Evolutionary conservation across 176 grass and related monocot genomes (phyloP).

Genomic region (Bromus sterilis): DNA sequence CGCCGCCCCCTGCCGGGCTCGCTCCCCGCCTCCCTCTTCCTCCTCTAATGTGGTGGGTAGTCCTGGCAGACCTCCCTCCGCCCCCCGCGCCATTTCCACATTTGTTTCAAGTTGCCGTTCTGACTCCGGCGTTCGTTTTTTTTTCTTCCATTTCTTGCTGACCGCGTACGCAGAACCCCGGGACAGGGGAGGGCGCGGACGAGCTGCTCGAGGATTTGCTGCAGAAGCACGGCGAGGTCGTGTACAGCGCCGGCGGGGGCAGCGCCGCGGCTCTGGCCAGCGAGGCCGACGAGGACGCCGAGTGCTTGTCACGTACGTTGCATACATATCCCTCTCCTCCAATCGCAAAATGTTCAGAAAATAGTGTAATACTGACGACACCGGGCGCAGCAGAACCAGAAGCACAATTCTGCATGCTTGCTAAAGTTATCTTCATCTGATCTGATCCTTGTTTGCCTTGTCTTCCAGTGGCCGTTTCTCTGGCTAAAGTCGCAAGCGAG

Average conservation of each 20-base stretch:
- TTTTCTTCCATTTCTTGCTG: background rate
- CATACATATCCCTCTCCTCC: background rate
- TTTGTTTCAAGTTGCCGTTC: background rate
- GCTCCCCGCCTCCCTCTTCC: conserved; percentile 21
- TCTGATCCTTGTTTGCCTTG: background rate
- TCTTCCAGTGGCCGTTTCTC: conserved; percentile 61
- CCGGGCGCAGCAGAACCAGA: background rate
- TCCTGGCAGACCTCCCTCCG: background rate
- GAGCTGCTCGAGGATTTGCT: conserved; percentile 92
- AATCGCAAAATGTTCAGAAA: background rate
- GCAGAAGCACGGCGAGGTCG: conserved; percentile 80
- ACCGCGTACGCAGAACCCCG: conserved; percentile 21
- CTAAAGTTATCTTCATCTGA: background rate
- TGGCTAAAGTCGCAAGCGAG: conserved; percentile 87
- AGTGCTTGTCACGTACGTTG: conserved; percentile 71
- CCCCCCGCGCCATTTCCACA: background rate
- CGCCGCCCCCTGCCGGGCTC: conserved; percentile 11
- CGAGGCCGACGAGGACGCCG: conserved; percentile 71
- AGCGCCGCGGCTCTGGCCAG: background rate
- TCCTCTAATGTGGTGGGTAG: conserved; percentile 33
- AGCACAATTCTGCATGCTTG: background rate
- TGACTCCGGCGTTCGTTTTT: background rate
- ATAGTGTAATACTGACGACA: too few relatives aligned
- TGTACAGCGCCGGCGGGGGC: conserved; percentile 44
- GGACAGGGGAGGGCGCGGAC: conserved; percentile 43